Evolutionary conservation across 176 grass and related monocot species (phyloP), one percentile per base, ranked within the genome.

Genomic region (Luzula sylvatica): DNA sequence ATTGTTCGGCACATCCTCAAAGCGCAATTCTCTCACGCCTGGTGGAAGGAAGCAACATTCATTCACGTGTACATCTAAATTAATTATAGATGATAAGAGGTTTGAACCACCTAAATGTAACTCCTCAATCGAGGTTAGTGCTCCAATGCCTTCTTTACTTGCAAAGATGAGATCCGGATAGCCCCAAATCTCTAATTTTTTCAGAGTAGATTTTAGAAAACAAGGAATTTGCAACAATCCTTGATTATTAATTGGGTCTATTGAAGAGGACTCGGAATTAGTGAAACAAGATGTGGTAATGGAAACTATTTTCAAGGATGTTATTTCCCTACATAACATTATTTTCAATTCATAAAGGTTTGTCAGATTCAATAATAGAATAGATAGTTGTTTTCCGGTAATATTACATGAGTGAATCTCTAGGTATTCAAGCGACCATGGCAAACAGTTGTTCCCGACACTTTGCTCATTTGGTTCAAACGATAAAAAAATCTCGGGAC

Each of bases 21-120:
- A 41, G 15, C 50, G 16, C 17, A 72, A 38, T 23, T 14, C 0
- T 52, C n/a, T 12, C 29, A 72, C 50, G 15, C 53, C 42, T 26
- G 46, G 30, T 63, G 68, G 56, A 72, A 72, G 45, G 29, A 50
- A 43, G 29, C 44, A 51, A 46, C 41, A 26, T 40, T 47, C 52
- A 49, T 32, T 50, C 5, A 15, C 27, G 24, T 63, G 21, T 12
- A 11, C 50, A 11, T 21, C 29, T 38, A 28, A 38, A 11, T 60
- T 40, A 55, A n/a, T n/a, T n/a, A 62, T 50, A 3, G 68, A 72
- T 3, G 68, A 20, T 21, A 61, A 11, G 29, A 71, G 26, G 15
- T 71, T 71, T 11, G 53, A 19, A 49, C 53, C 49, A 2, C 60
- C 55, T n/a, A n/a, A n/a, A 39, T 30, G 45, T 14, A 71, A 40